Base-by-base conservation (phyloP, 192 early-diverging fungal species). In the Phycomyces nitens region DNA sequence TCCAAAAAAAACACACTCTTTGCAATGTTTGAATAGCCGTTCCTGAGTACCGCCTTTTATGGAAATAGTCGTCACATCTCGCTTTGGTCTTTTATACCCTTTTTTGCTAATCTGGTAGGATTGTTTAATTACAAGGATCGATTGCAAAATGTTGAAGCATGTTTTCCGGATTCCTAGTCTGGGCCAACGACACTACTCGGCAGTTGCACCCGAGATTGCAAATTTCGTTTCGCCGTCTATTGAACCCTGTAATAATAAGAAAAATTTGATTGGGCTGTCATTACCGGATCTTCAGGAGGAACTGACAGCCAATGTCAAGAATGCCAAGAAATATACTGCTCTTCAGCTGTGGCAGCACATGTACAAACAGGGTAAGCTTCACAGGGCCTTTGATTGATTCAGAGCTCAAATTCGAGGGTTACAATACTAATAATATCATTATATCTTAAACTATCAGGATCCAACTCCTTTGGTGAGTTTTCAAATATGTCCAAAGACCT, bases 391-490 rank as follows among this genome's bases (percentile, higher is more conserved):
- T 21, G 0, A 49, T 16, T 3, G n/a, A 26, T 20, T 18, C 34
- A 63, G 38, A 38, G 39, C 29, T 34, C 5, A 39, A 11, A 0
- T 29, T 63, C 15, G 0, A 38, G 53, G 3, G 4, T 22, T 7
- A 43, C 8, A 61, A 34, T 7, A 34, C 7, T 34, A 34, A 34
- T 5, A 34, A 34, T 34, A 34, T 5, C 2, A 34, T 5, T 34
- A 7, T 34, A 2, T 34, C 3, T 34, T 34, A 34, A 34, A 34
- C 29, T 34, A 34, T 34, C 23, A 70, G 90, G 90, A n/a, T 68
- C 65, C 1, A 81, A 80, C 2, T 64, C 63, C 49, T 86, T 93
- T 47, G 78, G 85, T 23, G 85, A 87, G n/a, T 90, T 93, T 82
- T 59, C 79, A 5, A 82, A 80, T 50, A 57, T 93, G 54, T 77